phyloP scores from a whole-genome alignment of 345 rosid genomes.

The Microthlaspi erraticum region DNA sequence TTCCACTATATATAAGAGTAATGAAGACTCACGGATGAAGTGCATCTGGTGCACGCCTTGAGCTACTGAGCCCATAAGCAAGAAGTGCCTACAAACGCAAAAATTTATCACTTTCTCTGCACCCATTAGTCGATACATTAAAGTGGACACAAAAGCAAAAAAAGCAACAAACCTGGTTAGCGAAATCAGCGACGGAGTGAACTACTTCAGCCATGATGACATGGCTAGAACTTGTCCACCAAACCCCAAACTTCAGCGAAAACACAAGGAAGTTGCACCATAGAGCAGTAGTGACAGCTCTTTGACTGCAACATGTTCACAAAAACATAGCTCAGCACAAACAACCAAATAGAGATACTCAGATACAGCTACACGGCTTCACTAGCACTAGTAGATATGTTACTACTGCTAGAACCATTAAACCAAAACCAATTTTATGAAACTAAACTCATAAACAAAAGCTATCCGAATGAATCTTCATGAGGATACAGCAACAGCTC shows the following conservation, averaged over 20 bases:
- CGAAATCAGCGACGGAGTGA: conserved; percentile 94
- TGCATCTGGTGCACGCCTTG: conserved; percentile 99
- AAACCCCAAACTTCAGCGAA: conserved; percentile 93
- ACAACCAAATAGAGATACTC: conserved; percentile 11
- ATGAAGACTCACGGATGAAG: conserved; percentile 82
- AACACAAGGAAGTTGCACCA: conserved; percentile 98
- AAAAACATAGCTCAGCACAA: conserved; percentile 28
- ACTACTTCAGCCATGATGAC: conserved; percentile 95
- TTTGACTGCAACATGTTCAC: conserved; percentile 62
- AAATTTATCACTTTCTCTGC: conserved; percentile 52
- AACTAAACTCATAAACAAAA: conserved; percentile 21
- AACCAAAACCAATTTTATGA: neutral
- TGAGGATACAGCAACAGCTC: conserved; percentile 4
- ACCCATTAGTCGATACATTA: conserved; percentile 31
- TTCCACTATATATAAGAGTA: conserved; percentile 10
- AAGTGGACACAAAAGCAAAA: conserved; percentile 12
- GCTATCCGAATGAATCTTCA: conserved; percentile 8
- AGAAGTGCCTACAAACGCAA: conserved; percentile 79
- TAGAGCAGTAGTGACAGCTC: conserved; percentile 96
- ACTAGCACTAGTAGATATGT: neutral
- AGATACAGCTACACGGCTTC: neutral
- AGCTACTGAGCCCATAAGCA: conserved; percentile 96
- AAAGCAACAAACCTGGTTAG: conserved; percentile 74
- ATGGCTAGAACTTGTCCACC: conserved; percentile 91
- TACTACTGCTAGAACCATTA: no score